Evolutionary conservation across 495 filamentous ascomycete species (phyloP), one percentile per base, ranked within the genome.

Genomic region (Penicillium atrosanguineum): DNA sequence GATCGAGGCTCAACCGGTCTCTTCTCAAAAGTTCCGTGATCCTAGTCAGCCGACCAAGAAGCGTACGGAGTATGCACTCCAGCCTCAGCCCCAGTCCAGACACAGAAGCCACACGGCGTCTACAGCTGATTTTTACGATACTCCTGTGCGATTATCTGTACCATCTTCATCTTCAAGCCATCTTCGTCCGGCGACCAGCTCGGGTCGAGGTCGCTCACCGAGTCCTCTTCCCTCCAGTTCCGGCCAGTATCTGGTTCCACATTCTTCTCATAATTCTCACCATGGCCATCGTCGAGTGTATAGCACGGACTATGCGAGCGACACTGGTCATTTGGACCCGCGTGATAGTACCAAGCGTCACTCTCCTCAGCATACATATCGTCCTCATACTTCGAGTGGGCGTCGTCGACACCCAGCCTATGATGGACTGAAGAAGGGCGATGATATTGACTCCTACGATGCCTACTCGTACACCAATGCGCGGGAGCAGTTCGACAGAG

Each of bases 401-500:
- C 56, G 50, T 2, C 61, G 60, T 51, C 67, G 64, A 25, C 66
- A 74, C 42, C 68, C 65, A 23, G 57, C 65, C 3, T 66, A 64
- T 15, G 64, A 63, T 20, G 65, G 65, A 7, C 53, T 67, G 44
- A 63, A 68, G 41, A 75, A 81, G 34, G 70, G 79, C 12, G 82
- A 86, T 45, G 85, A 85, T 62, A 81, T 84, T 46, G 84, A 86
- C 37, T 76, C 84, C 38, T 70, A 71, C 42, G 66, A 75, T 60
- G 83, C 83, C 1, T 90, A 85, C 61, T 86, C 87, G 44, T 90
- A 90, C 56, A 90, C 87, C 5, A 86, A 82, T 23, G 82, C 85
- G 8, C 76, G 82, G 56, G 87, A 90, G 53, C 73, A 88, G 45
- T 86, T 83, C 31, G 78, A 87, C 38, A 83, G 83, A 42, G 87